Evolutionary conservation across 768 basidiomycete genomes (phyloP).

Genomic region (Suillus sp.): DNA sequence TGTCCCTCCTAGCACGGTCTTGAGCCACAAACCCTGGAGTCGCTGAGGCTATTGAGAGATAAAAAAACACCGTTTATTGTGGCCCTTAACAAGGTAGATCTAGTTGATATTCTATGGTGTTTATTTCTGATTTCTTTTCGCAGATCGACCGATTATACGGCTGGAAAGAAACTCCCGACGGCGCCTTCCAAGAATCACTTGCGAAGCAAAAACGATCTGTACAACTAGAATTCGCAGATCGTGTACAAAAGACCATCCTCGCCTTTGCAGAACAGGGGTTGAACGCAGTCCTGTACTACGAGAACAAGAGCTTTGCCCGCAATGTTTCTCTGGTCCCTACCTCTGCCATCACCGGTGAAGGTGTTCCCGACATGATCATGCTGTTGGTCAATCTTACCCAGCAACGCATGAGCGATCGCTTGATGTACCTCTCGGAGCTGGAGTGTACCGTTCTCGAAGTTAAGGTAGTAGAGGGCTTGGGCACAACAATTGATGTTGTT

Average conservation of each 20-base stretch:
- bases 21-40: conserved; percentile 98
- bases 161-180: conserved; percentile 91
- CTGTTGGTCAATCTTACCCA: conserved; percentile 96
- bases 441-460: conserved; percentile 99
- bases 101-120: conserved; percentile 11
- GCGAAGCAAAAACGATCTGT: conserved; percentile 77
- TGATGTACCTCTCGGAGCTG: conserved; percentile 97
- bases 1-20: conserved; percentile 76
- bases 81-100: conserved; percentile 86
- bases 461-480: conserved; percentile 97
- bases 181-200: conserved; percentile 89
- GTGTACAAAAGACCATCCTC: conserved; percentile 78
- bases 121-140: conserved; percentile 12
- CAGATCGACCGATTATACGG: conserved; percentile 98
- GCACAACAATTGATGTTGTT: conserved; percentile 96
- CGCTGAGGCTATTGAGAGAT: conserved; percentile 86
- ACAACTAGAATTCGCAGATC: conserved; percentile 91
- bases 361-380: conserved; percentile 99
- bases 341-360: conserved; percentile 97
- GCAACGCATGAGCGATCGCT: conserved; percentile 93
- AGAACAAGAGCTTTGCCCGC: conserved; percentile 92
- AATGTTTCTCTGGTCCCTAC: conserved; percentile 98
- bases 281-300: conserved; percentile 94
- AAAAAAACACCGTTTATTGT: conserved; percentile 99
- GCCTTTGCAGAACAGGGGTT: conserved; percentile 98